Percentiles rank a stretch among this genome's conserved stretches.
phyloP scores from a whole-genome alignment of 306 rosid genomes.

The Arachis stenosperma region DNA sequence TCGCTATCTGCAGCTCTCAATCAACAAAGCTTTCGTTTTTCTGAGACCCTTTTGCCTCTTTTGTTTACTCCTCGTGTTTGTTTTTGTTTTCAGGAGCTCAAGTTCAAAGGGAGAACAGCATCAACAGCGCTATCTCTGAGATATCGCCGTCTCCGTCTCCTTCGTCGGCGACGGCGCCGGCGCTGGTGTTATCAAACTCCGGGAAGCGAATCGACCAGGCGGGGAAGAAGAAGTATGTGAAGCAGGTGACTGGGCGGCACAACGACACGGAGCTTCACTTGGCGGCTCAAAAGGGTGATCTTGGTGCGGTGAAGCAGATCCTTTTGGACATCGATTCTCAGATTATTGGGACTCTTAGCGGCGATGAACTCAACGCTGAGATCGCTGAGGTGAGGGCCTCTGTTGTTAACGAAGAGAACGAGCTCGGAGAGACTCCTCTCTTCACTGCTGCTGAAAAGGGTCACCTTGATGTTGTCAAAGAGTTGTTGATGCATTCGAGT shows the following conservation, averaged over 20 bases:
- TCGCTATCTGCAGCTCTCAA: neutral
- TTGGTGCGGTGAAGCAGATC: conserved; percentile 86
- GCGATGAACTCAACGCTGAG: conserved; percentile 60
- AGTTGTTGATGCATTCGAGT: conserved; percentile 72
- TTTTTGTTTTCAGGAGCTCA: conserved; percentile 46
- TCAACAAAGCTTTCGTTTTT: conserved; percentile 22
- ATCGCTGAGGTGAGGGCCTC: conserved; percentile 89
- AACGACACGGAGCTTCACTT: conserved; percentile 96
- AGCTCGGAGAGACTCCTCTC: conserved; percentile 83
- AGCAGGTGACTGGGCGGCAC: conserved; percentile 96
- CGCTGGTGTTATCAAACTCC: conserved; percentile 87
- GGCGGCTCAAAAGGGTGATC: conserved; percentile 95
- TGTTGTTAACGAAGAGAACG: conserved; percentile 87
- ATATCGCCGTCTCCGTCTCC: conserved; percentile 77
- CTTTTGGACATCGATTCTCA: conserved; percentile 74
- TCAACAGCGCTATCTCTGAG: conserved; percentile 49
- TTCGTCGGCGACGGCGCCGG: conserved; percentile 87
- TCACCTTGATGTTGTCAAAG: conserved; percentile 82
- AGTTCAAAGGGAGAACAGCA: conserved; percentile 51
- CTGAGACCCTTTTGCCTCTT: conserved; percentile 17
- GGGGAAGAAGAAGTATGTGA: conserved; percentile 95
- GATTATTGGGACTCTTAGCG: conserved; percentile 66
- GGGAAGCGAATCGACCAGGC: conserved; percentile 96
- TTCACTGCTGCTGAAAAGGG: conserved; percentile 92
- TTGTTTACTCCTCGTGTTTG: conserved; percentile 1